Evolutionary conservation across 306 rosid genomes (phyloP).

Genomic region (Cyamopsis tetragonoloba): DNA sequence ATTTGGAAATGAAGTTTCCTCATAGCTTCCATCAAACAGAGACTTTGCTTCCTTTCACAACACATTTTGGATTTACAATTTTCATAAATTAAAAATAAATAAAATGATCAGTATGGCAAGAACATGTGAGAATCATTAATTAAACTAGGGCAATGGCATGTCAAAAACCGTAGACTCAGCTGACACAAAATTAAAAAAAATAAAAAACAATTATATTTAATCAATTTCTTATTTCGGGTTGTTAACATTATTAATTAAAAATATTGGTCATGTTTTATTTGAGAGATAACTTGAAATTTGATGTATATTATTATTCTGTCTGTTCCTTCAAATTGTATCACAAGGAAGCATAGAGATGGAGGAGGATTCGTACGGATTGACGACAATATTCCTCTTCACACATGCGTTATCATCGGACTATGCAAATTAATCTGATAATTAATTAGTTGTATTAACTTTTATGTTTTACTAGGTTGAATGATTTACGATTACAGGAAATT

Average conservation of each 20-base stretch:
- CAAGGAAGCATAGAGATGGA: constrained; percentile 27
- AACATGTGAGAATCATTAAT: constrained; percentile 46
- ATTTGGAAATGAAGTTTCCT: constrained; percentile 49
- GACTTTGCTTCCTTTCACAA: constrained; percentile 13
- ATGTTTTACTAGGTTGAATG: too few relatives aligned
- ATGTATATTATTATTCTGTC: constrained; percentile 30
- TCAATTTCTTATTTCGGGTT: background rate
- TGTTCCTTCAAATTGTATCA: constrained; percentile 20
- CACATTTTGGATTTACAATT: constrained; percentile 26
- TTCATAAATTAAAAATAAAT: constrained; percentile 22
- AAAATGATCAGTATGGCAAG: constrained; percentile 28
- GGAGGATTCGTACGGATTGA: constrained; percentile 44
- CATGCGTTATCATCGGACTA: constrained; percentile 25
- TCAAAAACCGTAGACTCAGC: constrained; percentile 39
- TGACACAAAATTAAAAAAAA: constrained; percentile 38
- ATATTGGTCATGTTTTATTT: background rate
- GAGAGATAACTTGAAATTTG: constrained; percentile 31
- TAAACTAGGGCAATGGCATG: constrained; percentile 17
- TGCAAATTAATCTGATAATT: background rate
- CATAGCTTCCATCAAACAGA: constrained; percentile 34
- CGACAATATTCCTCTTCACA: constrained; percentile 46
- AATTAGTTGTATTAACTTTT: too few relatives aligned
- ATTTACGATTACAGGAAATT: too few relatives aligned
- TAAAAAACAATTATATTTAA: background rate
- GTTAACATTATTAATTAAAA: background rate